These are phyloP conservation scores for Aspergillus campestris DNA, from an alignment of 495 filamentous ascomycete genomes.

Conservation along the genomic window DNA sequence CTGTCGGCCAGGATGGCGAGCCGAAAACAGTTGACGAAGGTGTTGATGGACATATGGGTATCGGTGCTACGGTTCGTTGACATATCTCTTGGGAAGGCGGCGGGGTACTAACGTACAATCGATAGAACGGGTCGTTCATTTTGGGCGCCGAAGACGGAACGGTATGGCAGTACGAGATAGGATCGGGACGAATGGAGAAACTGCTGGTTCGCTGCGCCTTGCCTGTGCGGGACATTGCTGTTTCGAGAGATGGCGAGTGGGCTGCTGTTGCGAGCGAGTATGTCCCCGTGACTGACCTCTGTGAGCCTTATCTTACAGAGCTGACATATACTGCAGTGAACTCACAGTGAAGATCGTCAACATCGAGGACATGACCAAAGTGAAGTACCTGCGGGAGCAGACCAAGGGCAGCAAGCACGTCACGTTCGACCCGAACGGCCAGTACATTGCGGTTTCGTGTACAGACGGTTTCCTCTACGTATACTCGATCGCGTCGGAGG, in stretches of 20 bases:
- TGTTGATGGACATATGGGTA: conserved; percentile 66
- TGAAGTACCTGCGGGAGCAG: conserved; percentile 73
- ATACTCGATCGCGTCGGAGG: conserved; percentile 73
- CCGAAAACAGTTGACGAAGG: conserved; percentile 84
- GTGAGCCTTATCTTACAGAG: background rate
- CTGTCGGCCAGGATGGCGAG: conserved; percentile 81
- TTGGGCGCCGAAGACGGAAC: conserved; percentile 88
- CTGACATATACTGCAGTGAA: conserved; percentile 45
- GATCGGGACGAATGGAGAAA: conserved; percentile 65
- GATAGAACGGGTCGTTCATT: conserved; percentile 71
- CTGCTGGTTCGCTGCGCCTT: conserved; percentile 75
- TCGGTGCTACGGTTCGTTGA: conserved; percentile 57
- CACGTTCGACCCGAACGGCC: conserved; percentile 75
- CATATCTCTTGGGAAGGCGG: background rate
- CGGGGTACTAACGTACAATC: background rate
- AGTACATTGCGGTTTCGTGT: conserved; percentile 70
- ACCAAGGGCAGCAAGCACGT: conserved; percentile 80
- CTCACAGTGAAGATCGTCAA: conserved; percentile 82
- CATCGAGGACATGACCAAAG: conserved; percentile 62
- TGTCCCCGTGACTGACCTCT: background rate
- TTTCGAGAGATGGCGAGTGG: conserved; percentile 81
- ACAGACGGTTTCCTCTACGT: conserved; percentile 82
- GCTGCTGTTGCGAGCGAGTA: conserved; percentile 91
- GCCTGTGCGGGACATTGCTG: conserved; percentile 73
- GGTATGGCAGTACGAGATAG: conserved; percentile 76